Evolutionary conservation across 176 grass and related monocot species (phyloP), one percentile per base, ranked within the genome.

Genomic region (Alopecurus myosuroides): DNA sequence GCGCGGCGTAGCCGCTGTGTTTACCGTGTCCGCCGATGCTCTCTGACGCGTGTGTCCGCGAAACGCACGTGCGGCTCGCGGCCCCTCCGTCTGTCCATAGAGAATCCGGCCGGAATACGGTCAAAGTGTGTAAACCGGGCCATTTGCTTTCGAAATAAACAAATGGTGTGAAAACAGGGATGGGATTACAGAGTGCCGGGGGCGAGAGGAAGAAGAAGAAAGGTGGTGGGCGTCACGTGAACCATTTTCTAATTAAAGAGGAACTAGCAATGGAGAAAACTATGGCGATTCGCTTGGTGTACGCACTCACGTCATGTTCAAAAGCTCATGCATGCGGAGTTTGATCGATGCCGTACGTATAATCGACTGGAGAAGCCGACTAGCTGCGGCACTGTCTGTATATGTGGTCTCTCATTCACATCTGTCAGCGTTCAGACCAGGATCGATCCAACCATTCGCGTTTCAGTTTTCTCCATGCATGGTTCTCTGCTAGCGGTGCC

Each of bases 31-130:
- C 8, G 4, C 9, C 52, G 52, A 56, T 36, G 8, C 81, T 72
- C 80, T n/a, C 72, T 30, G 80, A 78, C 80, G 58, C 65, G 86
- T 65, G 86, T n/a, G n/a, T n/a, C n/a, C n/a, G n/a, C n/a, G n/a
- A n/a, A n/a, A n/a, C n/a, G 74, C 86, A 88, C 74, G 64, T 78
- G 80, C 65, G 60, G 46, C n/a, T n/a, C 13, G 57, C 19, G 25
- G 33, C 25, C 3, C 46, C 69, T 45, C 45, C 18, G 55, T 12
- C 14, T 29, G 70, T 12, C 5, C 29, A 44, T 15, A 41, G 36
- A 45, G 76, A 84, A 88, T 88, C 85, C 77, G 46, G 51, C 73
- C 33, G 70, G 63, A 82, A 60, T 60, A 28, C 1, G 86, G 86
- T 92, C 86, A 92, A 82, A 86, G 31, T 7, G 76, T 4, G 15